Conservation (phyloP, 306 rosid species). For the Dryas alaskensis region DNA sequence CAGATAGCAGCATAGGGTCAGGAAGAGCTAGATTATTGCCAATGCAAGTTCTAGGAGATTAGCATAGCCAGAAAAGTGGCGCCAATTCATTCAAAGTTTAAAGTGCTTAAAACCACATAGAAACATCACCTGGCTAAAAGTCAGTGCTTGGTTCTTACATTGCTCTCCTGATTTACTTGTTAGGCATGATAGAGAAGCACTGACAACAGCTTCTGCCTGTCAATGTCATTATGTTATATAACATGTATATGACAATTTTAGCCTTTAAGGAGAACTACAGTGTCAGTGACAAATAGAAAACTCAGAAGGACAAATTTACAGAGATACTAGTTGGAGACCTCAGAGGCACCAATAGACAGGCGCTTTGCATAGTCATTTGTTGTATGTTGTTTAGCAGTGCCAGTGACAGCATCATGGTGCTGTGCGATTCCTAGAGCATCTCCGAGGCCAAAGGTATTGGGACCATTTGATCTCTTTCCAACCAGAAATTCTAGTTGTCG, state of each 20-base stretch:
- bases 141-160: slow-evolving; percentile 23
- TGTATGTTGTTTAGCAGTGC: slow-evolving; percentile 69
- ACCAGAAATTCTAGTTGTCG: slow-evolving; percentile 58
- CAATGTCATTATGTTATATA: slow-evolving; percentile 16
- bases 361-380: slow-evolving; percentile 80
- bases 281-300: background rate
- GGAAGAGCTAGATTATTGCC: too few species aligned
- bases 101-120: background rate
- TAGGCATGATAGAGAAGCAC: slow-evolving; percentile 61
- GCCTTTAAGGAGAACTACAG: background rate
- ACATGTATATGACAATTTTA: background rate
- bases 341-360: slow-evolving; percentile 64
- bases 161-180: slow-evolving; percentile 39
- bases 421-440: slow-evolving; percentile 74
- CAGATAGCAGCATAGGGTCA: too few species aligned
- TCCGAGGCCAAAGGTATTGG: slow-evolving; percentile 42
- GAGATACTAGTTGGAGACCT: slow-evolving; percentile 38
- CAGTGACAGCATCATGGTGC: slow-evolving; percentile 71
- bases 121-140: slow-evolving; percentile 53
- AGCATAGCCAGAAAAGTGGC: background rate
- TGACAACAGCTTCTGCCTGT: slow-evolving; percentile 68
- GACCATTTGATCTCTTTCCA: slow-evolving; percentile 37
- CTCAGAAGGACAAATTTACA: background rate
- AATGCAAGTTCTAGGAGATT: slow-evolving; percentile 11
- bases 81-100: background rate